Base-by-base conservation (phyloP, 129 eudicot genomes). In the Calendula officinalis region DNA sequence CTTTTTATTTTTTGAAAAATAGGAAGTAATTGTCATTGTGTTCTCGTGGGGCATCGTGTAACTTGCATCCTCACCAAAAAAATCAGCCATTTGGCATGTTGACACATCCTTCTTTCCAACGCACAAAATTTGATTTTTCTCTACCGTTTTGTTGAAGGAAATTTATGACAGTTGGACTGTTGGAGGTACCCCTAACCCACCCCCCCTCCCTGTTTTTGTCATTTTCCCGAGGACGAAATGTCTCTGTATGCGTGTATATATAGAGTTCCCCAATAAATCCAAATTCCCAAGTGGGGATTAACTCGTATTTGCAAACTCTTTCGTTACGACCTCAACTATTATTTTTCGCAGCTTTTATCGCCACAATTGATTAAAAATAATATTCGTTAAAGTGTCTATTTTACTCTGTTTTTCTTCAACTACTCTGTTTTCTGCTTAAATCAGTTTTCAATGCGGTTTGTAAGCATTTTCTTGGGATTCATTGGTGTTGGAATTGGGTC, bases 401-500 rank as follows among this genome's bases (percentile, higher is more conserved):
- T 4, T 47, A 42, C 66, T 61, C 40, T 62, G 27, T 43, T 44
- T 32, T 62, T 44, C 45, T 47, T 35, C 69, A 48, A 35, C 35
- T 36, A 2, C 47, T 11, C 58, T 62, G 43, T 62, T 62, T 62
- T 61, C 5, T 42, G n/a, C 34, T 9, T 7, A 4, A 33, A 47
- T 64, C 69, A 50, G 15, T 3, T 5, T n/a, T 64, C 46, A 46
- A 87, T 83, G 91, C 91, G 83, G 54, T 73, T 81, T 47, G 34
- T 81, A 37, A 65, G 85, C 70, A 62, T 78, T 64, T 69, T 83
- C 8, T 61, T 78, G 65, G 95, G 85, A 55, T 7, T 81, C 16
- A 47, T 83, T 51, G 95, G 95, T 16, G 64, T 83, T 49, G 86
- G 73, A 64, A 66, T 83, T 11, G 95, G 90, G 27, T 37, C 74